phyloP scores from a whole-genome alignment of 495 filamentous ascomycete species.

The Friedmanniomyces endolithicus region DNA sequence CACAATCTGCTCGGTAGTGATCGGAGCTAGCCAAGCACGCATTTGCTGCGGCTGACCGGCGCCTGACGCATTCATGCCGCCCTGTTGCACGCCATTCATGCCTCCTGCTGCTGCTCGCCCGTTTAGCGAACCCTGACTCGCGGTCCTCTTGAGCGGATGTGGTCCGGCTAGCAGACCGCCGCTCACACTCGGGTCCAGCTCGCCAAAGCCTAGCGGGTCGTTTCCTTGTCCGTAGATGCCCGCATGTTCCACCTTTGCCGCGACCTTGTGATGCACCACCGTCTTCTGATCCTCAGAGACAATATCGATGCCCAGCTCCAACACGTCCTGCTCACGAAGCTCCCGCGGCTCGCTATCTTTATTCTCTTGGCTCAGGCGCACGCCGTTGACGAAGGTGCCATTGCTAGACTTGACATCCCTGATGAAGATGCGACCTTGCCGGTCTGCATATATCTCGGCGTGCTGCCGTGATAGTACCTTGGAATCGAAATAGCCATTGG shows the following conservation, averaged over 20 bases:
- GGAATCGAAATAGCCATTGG: conserved; percentile 93
- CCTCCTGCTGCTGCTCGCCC: conserved; percentile 37
- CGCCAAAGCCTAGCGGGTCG: conserved; percentile 75
- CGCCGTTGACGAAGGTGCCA: conserved; percentile 94
- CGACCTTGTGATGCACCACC: conserved; percentile 95
- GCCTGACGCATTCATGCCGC: conserved; percentile 39
- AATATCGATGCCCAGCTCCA: conserved; percentile 95
- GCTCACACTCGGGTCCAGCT: conserved; percentile 61
- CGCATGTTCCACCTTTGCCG: conserved; percentile 88
- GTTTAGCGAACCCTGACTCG: conserved; percentile 56
- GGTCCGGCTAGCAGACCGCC: conserved; percentile 53
- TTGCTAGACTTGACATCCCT: conserved; percentile 97
- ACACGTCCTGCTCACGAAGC: conserved; percentile 69
- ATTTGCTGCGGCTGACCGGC: conserved; percentile 54
- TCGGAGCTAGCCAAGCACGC: conserved; percentile 73
- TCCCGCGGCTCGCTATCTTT: conserved; percentile 91
- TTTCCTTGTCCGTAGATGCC: conserved; percentile 56
- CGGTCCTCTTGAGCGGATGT: conserved; percentile 42
- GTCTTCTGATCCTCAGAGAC: conserved; percentile 97
- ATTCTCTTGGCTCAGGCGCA: conserved; percentile 79
- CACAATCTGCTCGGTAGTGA: conserved; percentile 88
- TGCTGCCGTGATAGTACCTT: conserved; percentile 95
- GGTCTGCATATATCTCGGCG: conserved; percentile 90
- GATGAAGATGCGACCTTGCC: conserved; percentile 83
- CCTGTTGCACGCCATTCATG: conserved; percentile 32